Conservation (phyloP, 1,139 yeast genomes). For the Blastobotrys aristatus region DNA sequence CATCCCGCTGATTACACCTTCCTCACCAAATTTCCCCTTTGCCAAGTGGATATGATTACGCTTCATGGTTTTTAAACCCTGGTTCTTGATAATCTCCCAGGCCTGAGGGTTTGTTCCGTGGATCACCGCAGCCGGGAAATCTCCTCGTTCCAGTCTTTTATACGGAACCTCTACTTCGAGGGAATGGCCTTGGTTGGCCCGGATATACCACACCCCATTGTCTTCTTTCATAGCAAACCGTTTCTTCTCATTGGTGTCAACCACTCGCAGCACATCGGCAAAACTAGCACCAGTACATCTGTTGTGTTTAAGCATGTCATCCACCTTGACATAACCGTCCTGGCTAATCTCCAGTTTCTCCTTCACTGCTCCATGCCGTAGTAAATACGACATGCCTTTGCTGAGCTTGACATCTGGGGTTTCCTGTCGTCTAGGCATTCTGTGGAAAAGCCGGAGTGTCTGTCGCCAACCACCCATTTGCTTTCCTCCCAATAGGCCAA, state of each 20-base stretch:
- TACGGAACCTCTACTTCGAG: constrained; percentile 43
- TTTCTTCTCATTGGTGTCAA: constrained; percentile 60
- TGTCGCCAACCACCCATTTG: too few species aligned
- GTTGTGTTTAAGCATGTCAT: constrained; percentile 50
- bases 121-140: constrained; percentile 42
- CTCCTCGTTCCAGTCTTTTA: constrained; percentile 26
- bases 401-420: constrained; percentile 47
- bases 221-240: constrained; percentile 33
- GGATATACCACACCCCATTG: constrained; percentile 39
- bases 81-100: constrained; percentile 46
- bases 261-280: constrained; percentile 58
- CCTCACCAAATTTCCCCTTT: constrained; percentile 38
- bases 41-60: constrained; percentile 86
- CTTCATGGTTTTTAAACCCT: constrained; percentile 63
- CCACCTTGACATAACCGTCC: constrained; percentile 60
- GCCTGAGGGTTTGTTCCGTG: constrained; percentile 75
- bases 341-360: constrained; percentile 60
- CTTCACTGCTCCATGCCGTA: constrained; percentile 79
- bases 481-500: neutral
- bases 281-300: constrained; percentile 50
- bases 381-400: constrained; percentile 65
- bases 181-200: constrained; percentile 95
- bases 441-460: too few species aligned
- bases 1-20: constrained; percentile 63
- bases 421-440: constrained; percentile 15